phyloP scores from a whole-genome alignment of 768 basidiomycete species.

The Auriscalpium orientale region DNA sequence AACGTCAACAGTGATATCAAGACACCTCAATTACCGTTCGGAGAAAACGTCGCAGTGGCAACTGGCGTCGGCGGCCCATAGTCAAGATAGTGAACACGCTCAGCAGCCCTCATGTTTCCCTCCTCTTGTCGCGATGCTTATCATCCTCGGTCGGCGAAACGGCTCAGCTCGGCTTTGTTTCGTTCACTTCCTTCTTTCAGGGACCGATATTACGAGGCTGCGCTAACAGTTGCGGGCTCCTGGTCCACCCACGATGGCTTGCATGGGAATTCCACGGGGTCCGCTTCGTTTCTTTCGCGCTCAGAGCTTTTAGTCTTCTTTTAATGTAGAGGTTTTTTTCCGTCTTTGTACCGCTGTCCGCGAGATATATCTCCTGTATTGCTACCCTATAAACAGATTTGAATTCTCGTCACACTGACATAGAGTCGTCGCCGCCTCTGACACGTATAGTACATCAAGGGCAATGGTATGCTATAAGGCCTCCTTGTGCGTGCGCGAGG shows the following conservation, averaged over 20 bases:
- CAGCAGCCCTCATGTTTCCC: background rate
- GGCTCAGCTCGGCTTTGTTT: conserved; percentile 13
- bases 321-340: conserved; percentile 11
- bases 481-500: background rate
- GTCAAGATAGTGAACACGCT: background rate
- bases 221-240: background rate
- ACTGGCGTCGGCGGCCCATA: conserved; percentile 32
- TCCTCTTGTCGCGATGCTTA: conserved; percentile 1
- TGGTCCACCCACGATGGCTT: too few relatives aligned
- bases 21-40: conserved; percentile 52
- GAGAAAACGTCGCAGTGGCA: conserved; percentile 51
- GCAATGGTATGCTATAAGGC: background rate
- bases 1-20: conserved; percentile 42
- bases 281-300: conserved; percentile 6
- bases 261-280: too few relatives aligned
- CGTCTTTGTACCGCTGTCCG: conserved; percentile 12
- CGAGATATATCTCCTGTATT: conserved; percentile 15
- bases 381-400: conserved; percentile 11
- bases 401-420: too few relatives aligned
- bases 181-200: conserved; percentile 13
- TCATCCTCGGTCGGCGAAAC: background rate
- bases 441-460: too few relatives aligned
- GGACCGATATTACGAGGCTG: conserved; percentile 4
- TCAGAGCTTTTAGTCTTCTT: conserved; percentile 7
- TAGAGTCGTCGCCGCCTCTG: too few relatives aligned